Conservation (phyloP, 2,329 filamentous ascomycete genomes). For the Diatrype stigma region DNA sequence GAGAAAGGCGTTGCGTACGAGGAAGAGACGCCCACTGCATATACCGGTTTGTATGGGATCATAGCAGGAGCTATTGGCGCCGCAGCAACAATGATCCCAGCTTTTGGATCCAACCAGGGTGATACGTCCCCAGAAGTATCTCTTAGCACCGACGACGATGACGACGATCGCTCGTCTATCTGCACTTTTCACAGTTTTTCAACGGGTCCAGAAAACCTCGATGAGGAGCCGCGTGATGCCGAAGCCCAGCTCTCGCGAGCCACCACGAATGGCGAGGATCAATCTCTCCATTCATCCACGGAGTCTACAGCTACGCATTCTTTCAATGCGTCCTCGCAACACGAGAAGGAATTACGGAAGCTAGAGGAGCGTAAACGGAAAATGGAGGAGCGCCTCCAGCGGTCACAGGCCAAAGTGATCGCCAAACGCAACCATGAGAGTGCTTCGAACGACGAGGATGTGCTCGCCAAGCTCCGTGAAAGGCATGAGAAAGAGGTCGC, state of each 20-base stretch:
- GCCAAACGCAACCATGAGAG: constrained; percentile 41
- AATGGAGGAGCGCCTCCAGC: constrained; percentile 36
- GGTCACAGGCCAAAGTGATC: constrained; percentile 21
- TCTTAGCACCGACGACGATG: constrained; percentile 3
- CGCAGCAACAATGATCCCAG: constrained; percentile 42
- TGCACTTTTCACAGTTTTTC: constrained; percentile 50
- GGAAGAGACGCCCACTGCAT: constrained; percentile 27
- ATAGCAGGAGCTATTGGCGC: constrained; percentile 48
- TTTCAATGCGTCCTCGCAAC: constrained; percentile 26
- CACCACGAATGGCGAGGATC: constrained; percentile 14
- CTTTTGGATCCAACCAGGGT: constrained; percentile 26
- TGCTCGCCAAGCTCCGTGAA: constrained; percentile 55
- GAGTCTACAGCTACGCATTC: constrained; percentile 31
- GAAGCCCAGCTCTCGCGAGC: constrained; percentile 19
- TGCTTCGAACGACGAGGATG: constrained; percentile 31
- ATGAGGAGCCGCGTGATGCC: constrained; percentile 3
- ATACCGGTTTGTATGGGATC: constrained; percentile 51
- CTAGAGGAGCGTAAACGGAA: constrained; percentile 51
- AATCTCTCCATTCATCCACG: constrained; percentile 32
- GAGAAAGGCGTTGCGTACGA: constrained; percentile 16
- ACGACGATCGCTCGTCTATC: constrained; percentile 43
- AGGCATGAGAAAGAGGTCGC: constrained; percentile 60
- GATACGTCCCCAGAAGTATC: constrained; percentile 24
- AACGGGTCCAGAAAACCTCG: constrained; percentile 36
- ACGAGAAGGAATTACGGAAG: constrained; percentile 63